Conservation (phyloP, 2,329 filamentous ascomycete species). For the Trichoderma sp. region DNA sequence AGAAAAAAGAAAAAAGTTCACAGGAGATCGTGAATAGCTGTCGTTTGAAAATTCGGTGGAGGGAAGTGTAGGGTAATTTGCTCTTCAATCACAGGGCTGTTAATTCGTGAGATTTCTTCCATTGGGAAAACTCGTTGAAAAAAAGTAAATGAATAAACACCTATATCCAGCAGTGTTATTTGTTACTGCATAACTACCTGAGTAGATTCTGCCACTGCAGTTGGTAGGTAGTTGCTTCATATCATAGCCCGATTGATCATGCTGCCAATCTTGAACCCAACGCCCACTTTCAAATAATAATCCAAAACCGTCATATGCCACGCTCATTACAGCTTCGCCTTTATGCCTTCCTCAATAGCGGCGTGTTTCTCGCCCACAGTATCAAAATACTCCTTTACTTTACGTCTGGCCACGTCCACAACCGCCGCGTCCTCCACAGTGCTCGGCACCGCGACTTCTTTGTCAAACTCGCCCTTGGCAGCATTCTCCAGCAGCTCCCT, state of each 20-base stretch:
- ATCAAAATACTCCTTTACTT: conserved; percentile 74
- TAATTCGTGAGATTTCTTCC: neutral
- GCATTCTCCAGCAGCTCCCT: conserved; percentile 82
- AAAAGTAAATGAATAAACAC: neutral
- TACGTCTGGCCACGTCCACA: conserved; percentile 68
- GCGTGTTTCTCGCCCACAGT: conserved; percentile 42
- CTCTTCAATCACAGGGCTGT: neutral
- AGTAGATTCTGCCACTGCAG: no score
- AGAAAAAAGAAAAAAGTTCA: no score
- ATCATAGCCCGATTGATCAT: neutral
- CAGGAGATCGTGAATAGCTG: neutral
- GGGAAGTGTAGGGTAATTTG: neutral
- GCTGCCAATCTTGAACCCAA: neutral
- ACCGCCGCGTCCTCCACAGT: conserved; percentile 80
- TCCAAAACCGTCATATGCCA: neutral
- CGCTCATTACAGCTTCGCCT: conserved; percentile 49
- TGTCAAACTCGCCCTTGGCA: conserved; percentile 68
- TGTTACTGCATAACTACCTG: neutral
- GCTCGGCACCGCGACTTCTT: conserved; percentile 70
- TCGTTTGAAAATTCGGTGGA: neutral
- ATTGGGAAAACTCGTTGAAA: neutral
- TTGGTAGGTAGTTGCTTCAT: neutral
- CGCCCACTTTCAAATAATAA: neutral
- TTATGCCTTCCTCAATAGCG: conserved; percentile 45
- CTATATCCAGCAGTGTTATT: neutral